These are phyloP conservation scores for Prunus mira DNA, from an alignment of 306 rosid genomes.

Conservation along the genomic window DNA sequence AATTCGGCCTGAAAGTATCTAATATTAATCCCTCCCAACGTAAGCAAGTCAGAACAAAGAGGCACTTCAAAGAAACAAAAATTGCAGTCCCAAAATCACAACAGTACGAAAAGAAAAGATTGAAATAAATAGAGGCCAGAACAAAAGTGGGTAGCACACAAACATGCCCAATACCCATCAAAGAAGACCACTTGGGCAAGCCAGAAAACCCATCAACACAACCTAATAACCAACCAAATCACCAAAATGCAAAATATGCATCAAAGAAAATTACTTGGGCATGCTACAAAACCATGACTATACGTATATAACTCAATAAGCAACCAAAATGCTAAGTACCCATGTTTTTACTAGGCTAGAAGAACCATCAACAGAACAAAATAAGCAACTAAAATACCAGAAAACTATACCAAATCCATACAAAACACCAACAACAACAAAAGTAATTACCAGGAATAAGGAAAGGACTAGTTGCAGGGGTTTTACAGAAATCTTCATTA, in stretches of 20 bases:
- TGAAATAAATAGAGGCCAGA: background rate
- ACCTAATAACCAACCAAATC: background rate
- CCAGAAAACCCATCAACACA: background rate
- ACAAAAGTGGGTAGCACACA: background rate
- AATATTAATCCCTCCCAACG: background rate
- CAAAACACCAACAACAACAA: background rate
- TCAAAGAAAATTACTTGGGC: background rate
- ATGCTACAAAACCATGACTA: background rate
- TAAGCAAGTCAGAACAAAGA: background rate
- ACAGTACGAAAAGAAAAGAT: background rate
- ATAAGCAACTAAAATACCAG: background rate
- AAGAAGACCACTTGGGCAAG: background rate
- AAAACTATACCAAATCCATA: background rate
- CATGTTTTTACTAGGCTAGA: background rate
- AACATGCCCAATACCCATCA: background rate
- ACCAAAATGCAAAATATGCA: background rate
- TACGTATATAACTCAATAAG: background rate
- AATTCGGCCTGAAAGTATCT: background rate
- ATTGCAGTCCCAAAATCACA: background rate
- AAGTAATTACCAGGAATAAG: conserved; percentile 63
- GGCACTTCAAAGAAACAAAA: background rate
- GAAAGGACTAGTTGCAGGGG: conserved; percentile 68
- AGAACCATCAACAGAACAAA: background rate
- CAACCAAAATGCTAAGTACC: background rate
- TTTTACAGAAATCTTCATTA: conserved; percentile 77